A percentile compares a stretch with the other conserved stretches of the same genome.
Conservation (phyloP, 179 eudicot genomes). For the Gypsophila paniculata region DNA sequence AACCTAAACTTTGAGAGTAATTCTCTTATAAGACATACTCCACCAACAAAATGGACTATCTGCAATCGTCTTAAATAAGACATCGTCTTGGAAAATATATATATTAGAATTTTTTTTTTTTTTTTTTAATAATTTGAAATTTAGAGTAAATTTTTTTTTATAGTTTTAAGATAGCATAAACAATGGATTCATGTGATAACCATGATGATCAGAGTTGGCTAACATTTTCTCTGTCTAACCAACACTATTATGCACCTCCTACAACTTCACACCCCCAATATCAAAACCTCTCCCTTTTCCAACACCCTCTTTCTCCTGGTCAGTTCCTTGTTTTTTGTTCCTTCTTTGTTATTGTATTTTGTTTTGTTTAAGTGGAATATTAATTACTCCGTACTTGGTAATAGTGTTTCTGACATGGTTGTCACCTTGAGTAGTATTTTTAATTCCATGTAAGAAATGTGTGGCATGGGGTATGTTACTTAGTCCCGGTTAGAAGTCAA, state of each 20-base stretch:
- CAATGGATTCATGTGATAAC: conserved; percentile 27
- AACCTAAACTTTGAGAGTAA: not conserved
- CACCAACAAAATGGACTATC: too few relatives aligned
- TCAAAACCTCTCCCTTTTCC: conserved; percentile 25
- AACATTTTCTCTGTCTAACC: conserved; percentile 32
- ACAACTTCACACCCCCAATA: conserved; percentile 13
- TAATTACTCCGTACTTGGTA: too few relatives aligned
- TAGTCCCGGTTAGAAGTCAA: too few relatives aligned
- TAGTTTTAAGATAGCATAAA: conserved; percentile 6
- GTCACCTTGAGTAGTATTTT: too few relatives aligned
- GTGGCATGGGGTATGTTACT: too few relatives aligned
- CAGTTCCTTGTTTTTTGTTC: not conserved
- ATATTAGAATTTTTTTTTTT: not conserved
- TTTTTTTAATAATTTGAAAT: not conserved
- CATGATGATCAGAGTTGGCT: conserved; percentile 34
- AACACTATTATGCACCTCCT: conserved; percentile 20
- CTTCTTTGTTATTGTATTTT: not conserved
- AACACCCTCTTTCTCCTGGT: conserved; percentile 24
- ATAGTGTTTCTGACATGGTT: too few relatives aligned
- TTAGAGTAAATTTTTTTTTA: not conserved
- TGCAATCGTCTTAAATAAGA: too few relatives aligned
- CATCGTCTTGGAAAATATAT: not conserved
- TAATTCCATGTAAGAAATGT: too few relatives aligned
- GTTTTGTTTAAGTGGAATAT: not conserved
- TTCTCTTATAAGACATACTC: too few relatives aligned